Base-by-base conservation (phyloP, 257 asterid species). In the Jasminum sambac region DNA sequence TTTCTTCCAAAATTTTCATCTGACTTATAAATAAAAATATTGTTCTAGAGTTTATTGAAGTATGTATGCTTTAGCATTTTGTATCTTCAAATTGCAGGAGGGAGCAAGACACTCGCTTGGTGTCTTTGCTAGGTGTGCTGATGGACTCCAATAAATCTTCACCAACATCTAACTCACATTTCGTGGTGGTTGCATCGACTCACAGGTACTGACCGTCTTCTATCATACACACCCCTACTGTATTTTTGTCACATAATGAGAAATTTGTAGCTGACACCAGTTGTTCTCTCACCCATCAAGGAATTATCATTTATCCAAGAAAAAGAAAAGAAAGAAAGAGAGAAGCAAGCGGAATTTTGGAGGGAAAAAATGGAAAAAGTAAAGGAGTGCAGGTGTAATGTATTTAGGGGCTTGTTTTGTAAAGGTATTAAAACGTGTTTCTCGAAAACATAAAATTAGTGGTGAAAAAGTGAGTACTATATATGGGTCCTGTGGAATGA, bases 181-280 rank as follows among this genome's bases (percentile, higher is more conserved):
- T 91, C 37, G 89, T 88, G 55, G 97, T 94, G 63, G 96, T 94
- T 75, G 99, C 96, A 65, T 89, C 99, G 52, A 94, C 99, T 72
- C 91, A 94, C 77, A 91, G 96, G 99, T 94, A 77, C 10, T 38
- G 37, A 37, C 34, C 17, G 10, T 16, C 61, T 21, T 21, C 3
- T 16, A 26, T 21, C 14, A 0, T 55, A 23, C 61, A 9, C 3
- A 10, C 59, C 11, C 0, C 61, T 17, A 9, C 25, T 50, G 2
- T 8, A 50, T 25, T 17, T 4, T 44, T 44, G 41, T 16, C 24
- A 50, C 26, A 5, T 8, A n/a, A 8, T 52, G 26, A 52, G 26
- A 8, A 52, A 8, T 19, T 17, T 52, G 12, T 52, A 17, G 19
- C 8, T 23, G 16, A 21, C 14, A 21, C 62, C 8, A 21, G 34